Evolutionary conservation across 2,329 filamentous ascomycete genomes (phyloP).

Genomic region (Myriangium duriaei): DNA sequence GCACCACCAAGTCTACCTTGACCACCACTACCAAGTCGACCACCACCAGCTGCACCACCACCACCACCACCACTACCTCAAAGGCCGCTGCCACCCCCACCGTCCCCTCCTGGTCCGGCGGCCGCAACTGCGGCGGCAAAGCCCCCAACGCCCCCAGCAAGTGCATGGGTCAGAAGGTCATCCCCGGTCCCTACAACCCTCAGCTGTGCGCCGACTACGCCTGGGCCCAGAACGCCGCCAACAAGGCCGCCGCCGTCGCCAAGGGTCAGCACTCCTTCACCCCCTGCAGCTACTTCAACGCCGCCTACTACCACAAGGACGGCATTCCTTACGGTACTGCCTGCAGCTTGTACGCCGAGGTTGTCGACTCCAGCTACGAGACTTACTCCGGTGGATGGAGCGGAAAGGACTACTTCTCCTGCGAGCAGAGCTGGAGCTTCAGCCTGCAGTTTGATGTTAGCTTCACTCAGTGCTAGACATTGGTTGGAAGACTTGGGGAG

Average conservation of each 20-base stretch:
- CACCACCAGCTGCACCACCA: conserved; percentile 13
- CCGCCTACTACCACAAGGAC: conserved; percentile 19
- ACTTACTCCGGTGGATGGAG: conserved; percentile 12
- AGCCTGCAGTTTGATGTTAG: conserved; percentile 6
- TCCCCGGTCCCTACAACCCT: conserved; percentile 22
- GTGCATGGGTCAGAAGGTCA: conserved; percentile 19
- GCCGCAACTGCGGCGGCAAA: conserved; percentile 15
- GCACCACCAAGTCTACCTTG: conserved; percentile 9
- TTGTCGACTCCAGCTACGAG: conserved; percentile 12
- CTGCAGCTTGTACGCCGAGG: conserved; percentile 19
- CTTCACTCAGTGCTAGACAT: conserved; percentile 7
- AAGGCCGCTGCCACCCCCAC: conserved; percentile 19
- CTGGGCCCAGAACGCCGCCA: conserved; percentile 13
- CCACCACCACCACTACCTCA: conserved; percentile 15
- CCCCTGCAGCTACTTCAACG: conserved; percentile 21
- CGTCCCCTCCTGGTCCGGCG: conserved; percentile 19
- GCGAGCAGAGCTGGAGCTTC: conserved; percentile 17
- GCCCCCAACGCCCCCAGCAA: conserved; percentile 13
- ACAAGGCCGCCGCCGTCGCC: conserved; percentile 14
- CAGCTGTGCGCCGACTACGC: conserved; percentile 18
- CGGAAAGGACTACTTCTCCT: conserved; percentile 15
- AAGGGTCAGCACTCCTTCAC: conserved; percentile 14
- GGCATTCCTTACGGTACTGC: conserved; percentile 18
- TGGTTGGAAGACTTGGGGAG: no score
- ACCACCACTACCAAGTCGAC: conserved; percentile 11